Percentiles rank a stretch among this genome's conserved stretches.
These are phyloP conservation scores for Salinomyces thailandicus DNA, from an alignment of 2,329 filamentous ascomycete species.

Conservation along the genomic window DNA sequence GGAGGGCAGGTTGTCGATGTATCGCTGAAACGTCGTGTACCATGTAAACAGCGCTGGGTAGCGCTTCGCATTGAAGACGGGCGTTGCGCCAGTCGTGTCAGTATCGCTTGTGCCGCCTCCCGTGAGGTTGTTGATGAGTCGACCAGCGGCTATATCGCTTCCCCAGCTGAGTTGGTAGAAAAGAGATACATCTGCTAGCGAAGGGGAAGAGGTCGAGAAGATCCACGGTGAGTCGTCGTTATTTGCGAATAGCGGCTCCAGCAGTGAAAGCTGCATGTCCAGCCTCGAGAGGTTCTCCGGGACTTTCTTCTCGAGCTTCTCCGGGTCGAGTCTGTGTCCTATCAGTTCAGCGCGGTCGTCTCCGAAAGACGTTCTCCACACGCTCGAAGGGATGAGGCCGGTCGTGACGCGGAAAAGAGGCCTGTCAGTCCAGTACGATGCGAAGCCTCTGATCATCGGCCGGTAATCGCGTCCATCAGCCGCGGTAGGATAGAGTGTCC, in stretches of 20 bases:
- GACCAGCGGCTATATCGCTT: constrained; percentile 28
- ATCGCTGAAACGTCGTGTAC: constrained; percentile 27
- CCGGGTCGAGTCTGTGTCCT: constrained; percentile 28
- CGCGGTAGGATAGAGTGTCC: constrained; percentile 27
- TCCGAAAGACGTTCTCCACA: constrained; percentile 32
- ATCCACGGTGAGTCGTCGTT: constrained; percentile 25
- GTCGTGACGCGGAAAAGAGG: constrained; percentile 31
- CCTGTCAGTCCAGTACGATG: constrained; percentile 33
- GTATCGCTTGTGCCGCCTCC: constrained; percentile 25
- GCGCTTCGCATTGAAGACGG: constrained; percentile 28
- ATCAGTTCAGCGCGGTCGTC: constrained; percentile 30
- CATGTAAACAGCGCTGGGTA: constrained; percentile 29
- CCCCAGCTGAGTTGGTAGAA: constrained; percentile 33
- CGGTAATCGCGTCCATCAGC: constrained; percentile 26
- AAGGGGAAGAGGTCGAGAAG: constrained; percentile 26
- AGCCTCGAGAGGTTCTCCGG: constrained; percentile 28
- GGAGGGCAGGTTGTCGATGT: constrained; percentile 23
- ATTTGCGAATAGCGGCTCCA: constrained; percentile 27
- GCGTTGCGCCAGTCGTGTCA: constrained; percentile 11
- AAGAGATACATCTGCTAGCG: constrained; percentile 28
- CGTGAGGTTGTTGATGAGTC: constrained; percentile 27
- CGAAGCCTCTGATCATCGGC: constrained; percentile 29
- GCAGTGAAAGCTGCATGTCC: constrained; percentile 29
- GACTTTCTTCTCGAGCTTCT: constrained; percentile 31
- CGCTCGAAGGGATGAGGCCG: constrained; percentile 30